A percentile compares a stretch with the other conserved stretches of the same genome.
These are phyloP conservation scores for Carallia pectinifolia DNA, from an alignment of 345 rosid genomes.

Conservation along the genomic window DNA sequence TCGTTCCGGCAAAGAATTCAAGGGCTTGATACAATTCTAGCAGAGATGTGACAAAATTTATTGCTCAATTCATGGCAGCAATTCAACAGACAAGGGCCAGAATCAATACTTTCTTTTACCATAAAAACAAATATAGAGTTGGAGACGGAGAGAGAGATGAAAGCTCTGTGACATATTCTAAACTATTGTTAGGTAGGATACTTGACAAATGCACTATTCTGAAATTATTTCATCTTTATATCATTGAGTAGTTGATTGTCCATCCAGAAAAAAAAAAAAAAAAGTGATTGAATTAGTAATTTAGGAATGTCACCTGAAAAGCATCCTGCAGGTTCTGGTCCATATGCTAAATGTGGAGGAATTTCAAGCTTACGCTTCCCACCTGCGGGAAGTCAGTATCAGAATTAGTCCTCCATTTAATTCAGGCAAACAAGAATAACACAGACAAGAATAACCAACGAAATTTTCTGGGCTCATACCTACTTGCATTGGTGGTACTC, in stretches of 20 bases:
- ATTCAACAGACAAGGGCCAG: too few relatives aligned
- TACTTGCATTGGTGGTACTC: conserved; percentile 85
- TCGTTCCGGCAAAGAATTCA: too few relatives aligned
- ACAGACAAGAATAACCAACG: neutral
- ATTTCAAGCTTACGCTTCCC: conserved; percentile 84
- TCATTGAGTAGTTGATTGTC: neutral
- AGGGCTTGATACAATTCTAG: neutral
- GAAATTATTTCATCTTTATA: too few relatives aligned
- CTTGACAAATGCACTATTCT: too few relatives aligned
- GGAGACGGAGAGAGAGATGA: too few relatives aligned
- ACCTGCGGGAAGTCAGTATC: conserved; percentile 35
- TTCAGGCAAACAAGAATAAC: conserved; percentile 2
- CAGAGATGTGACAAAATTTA: neutral
- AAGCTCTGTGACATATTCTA: too few relatives aligned
- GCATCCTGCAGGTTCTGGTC: conserved; percentile 98
- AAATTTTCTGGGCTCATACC: conserved; percentile 41
- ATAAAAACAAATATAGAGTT: too few relatives aligned
- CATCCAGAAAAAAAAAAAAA: neutral
- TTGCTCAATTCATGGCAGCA: too few relatives aligned
- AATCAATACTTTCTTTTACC: too few relatives aligned
- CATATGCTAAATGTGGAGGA: conserved; percentile 87
- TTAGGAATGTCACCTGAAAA: conserved; percentile 55
- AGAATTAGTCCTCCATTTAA: neutral
- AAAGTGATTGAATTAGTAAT: neutral
- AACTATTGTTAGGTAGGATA: too few relatives aligned